Evolutionary conservation across 306 rosid species (phyloP).

Genomic region (Senna tora): DNA sequence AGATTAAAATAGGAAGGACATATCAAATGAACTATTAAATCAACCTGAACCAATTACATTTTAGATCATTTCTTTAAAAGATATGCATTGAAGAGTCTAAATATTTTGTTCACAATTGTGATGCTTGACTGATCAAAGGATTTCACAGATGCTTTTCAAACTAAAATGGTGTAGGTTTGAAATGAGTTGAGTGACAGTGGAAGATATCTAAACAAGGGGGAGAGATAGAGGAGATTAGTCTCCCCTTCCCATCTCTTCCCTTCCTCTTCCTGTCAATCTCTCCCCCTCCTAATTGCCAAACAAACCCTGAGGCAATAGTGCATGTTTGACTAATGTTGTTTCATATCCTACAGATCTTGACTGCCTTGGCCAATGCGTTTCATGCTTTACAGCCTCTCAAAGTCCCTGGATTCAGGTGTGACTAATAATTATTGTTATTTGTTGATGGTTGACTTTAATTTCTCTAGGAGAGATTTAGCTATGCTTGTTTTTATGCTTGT

Average conservation of each 20-base stretch:
- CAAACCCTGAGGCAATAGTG: too few relatives aligned
- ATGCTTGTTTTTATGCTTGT: constrained; percentile 31
- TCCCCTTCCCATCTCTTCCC: too few relatives aligned
- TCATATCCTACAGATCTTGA: constrained; percentile 70
- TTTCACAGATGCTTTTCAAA: neutral
- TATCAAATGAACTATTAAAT: neutral
- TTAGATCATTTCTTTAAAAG: neutral
- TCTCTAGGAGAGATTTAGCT: constrained; percentile 1
- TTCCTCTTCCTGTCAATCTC: too few relatives aligned
- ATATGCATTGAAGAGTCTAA: neutral
- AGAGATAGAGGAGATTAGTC: too few relatives aligned
- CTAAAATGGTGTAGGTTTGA: neutral
- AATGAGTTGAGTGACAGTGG: neutral
- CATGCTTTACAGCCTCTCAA: constrained; percentile 94
- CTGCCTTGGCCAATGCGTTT: constrained; percentile 81
- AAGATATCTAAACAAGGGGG: too few relatives aligned
- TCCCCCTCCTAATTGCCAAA: too few relatives aligned
- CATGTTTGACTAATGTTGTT: constrained; percentile 34
- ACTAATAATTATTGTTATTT: neutral
- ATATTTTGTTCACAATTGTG: neutral
- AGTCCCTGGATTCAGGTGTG: constrained; percentile 92
- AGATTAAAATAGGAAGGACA: neutral
- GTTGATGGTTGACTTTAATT: constrained; percentile 22
- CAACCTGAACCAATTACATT: neutral
- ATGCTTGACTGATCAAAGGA: neutral